Base-by-base conservation (phyloP, 2,329 filamentous ascomycete genomes). In the Pseudogymnoascus sp. region DNA sequence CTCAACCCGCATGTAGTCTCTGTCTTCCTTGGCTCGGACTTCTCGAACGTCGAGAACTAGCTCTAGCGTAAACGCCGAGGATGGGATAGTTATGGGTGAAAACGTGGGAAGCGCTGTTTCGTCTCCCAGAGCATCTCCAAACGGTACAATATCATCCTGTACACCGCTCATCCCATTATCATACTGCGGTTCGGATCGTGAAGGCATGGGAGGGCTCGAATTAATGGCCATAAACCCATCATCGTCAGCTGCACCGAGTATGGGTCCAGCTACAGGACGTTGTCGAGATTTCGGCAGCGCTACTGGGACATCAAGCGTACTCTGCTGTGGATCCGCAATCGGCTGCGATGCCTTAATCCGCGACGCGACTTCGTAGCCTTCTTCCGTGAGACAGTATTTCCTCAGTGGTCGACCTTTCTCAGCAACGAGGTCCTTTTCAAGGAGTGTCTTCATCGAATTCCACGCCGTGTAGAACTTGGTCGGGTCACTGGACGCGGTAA, bases 361-460 rank as follows among this genome's bases (percentile, higher is more conserved):
- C 59, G 80, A 82, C 1, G 86, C 89, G 61, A 90, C 84, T 60
- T 91, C 87, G 86, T 88, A 90, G 3, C 90, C 90, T 65, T 90
- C 87, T 33, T 93, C 89, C 0, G 89, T 91, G 37, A 95, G 76
- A 1, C 80, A 79, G 71, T 92, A 95, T 67, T 82, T 84, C 65
- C 85, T 82, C 16, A 85, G 74, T 0, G 89, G 89, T 14, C 87
- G 80, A 0, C 89, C 87, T 62, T 84, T 85, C 68, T 89, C 86
- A 63, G 86, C 86, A 0, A 93, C 88, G 3, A 93, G 76, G 64
- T 91, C 88, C 71, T 93, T 91, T 62, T 85, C 80, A 4, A 86
- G 68, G 33, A 95, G 76, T 0, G 87, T 91, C 71, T 90, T 90
- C 82, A 93, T 92, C 1, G 89, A 91, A 70, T 84, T 88, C 90